Conservation (phyloP, 2,329 filamentous ascomycete genomes). For the Calonectria pauciramosa region DNA sequence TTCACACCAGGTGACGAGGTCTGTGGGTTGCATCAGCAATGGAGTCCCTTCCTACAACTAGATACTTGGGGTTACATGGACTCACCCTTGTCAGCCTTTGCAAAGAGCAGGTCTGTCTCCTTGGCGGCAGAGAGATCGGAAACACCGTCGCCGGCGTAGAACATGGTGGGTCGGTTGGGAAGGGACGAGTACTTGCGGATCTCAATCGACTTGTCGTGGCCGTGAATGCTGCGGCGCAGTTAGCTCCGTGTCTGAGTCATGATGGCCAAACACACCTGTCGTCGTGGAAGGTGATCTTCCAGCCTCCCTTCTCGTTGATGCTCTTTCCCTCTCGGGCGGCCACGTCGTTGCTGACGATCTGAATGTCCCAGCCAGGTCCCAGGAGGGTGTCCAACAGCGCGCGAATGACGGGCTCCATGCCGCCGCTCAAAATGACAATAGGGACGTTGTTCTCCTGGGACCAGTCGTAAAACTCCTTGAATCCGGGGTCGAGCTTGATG, state of each 20-base stretch:
- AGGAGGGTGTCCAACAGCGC: slow-evolving; percentile 85
- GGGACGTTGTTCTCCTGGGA: slow-evolving; percentile 85
- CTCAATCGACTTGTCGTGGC: slow-evolving; percentile 96
- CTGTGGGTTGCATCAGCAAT: slow-evolving; percentile 56
- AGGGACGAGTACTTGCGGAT: slow-evolving; percentile 88
- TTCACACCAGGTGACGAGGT: slow-evolving; percentile 90
- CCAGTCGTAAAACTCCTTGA: slow-evolving; percentile 91
- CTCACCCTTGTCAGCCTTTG: slow-evolving; percentile 88
- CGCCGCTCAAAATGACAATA: slow-evolving; percentile 90
- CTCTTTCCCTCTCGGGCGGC: slow-evolving; percentile 72
- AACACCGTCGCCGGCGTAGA: slow-evolving; percentile 96
- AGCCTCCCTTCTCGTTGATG: slow-evolving; percentile 85
- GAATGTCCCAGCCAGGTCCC: slow-evolving; percentile 83
- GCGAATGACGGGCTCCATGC: slow-evolving; percentile 93
- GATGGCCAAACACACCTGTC: slow-evolving; percentile 70
- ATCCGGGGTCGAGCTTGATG: slow-evolving; percentile 90
- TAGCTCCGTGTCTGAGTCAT: neutral
- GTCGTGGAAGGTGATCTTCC: slow-evolving; percentile 91
- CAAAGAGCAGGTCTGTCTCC: slow-evolving; percentile 94
- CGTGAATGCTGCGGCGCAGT: slow-evolving; percentile 73
- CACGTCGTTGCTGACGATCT: slow-evolving; percentile 92
- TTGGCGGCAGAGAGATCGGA: slow-evolving; percentile 92
- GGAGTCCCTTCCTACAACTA: neutral
- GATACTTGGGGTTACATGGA: slow-evolving; percentile 12
- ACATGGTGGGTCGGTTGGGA: slow-evolving; percentile 83